Evolutionary conservation across 768 basidiomycete species (phyloP).

Genomic region (Kwoniella dendrophila): DNA sequence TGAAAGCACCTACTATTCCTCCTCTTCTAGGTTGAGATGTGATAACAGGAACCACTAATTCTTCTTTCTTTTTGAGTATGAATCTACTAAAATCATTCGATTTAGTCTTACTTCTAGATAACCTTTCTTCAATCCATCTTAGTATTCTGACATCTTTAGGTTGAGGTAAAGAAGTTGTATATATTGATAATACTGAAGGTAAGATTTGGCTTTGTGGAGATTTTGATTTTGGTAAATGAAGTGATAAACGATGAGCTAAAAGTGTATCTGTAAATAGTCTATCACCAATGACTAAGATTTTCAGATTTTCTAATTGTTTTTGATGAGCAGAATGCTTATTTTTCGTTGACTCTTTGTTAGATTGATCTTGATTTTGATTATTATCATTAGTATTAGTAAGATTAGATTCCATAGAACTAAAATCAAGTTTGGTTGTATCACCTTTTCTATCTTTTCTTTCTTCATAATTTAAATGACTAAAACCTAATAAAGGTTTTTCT

Average conservation of each 20-base stretch:
- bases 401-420: background rate
- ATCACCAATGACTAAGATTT: conserved; percentile 86
- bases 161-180: conserved; percentile 48
- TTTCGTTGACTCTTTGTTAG: conserved; percentile 17
- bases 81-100: conserved; percentile 24
- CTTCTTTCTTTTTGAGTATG: conserved; percentile 9
- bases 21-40: background rate
- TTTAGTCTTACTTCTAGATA: conserved; percentile 11
- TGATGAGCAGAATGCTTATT: no score
- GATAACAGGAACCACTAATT: background rate
- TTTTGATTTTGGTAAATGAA: conserved; percentile 18
- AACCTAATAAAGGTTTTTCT: conserved; percentile 55
- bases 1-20: background rate
- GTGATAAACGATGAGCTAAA: conserved; percentile 67
- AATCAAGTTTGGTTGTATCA: background rate
- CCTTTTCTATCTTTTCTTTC: conserved; percentile 7
- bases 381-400: background rate
- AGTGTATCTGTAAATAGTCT: conserved; percentile 89
- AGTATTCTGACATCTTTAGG: conserved; percentile 49
- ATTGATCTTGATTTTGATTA: background rate
- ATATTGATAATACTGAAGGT: conserved; percentile 47
- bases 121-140: conserved; percentile 49
- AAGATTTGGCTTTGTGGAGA: background rate
- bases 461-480: conserved; percentile 48
- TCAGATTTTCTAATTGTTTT: no score